Percentiles rank a stretch among this genome's conserved stretches.
phyloP scores from a whole-genome alignment of 352 stramenopile species.

The Thraustotheca clavata region DNA sequence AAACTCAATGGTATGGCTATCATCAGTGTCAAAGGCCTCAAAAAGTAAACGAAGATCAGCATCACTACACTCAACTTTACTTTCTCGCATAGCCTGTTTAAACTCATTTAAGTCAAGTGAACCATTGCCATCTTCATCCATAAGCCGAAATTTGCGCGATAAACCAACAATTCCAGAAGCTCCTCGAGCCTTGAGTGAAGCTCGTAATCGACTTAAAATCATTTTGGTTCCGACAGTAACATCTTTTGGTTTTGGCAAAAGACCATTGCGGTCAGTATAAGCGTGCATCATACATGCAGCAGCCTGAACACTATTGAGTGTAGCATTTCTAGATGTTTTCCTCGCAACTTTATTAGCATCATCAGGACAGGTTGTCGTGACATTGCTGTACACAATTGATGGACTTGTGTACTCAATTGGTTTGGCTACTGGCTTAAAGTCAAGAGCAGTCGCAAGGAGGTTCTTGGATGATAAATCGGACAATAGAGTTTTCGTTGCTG shows the following conservation, averaged over 20 bases:
- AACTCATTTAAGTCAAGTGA: conserved; percentile 71
- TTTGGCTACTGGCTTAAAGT: neutral
- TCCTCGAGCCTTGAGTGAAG: conserved; percentile 46
- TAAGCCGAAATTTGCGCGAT: conserved; percentile 57
- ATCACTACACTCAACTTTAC: conserved; percentile 44
- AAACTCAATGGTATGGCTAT: conserved; percentile 64
- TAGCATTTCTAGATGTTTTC: conserved; percentile 15
- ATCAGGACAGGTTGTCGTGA: neutral
- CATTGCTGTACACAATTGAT: neutral
- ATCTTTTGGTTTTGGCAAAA: conserved; percentile 20
- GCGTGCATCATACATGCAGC: conserved; percentile 16
- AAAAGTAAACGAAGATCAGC: conserved; percentile 62
- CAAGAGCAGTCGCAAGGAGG: conserved; percentile 30
- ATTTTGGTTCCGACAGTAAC: conserved; percentile 36
- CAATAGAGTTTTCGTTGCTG: conserved; percentile 26
- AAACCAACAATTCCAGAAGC: conserved; percentile 66
- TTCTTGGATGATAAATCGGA: conserved; percentile 43
- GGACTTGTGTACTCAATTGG: neutral
- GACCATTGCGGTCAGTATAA: neutral
- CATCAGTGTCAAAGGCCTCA: conserved; percentile 75
- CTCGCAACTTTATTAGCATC: neutral
- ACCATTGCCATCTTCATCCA: conserved; percentile 71
- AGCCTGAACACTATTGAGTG: conserved; percentile 10
- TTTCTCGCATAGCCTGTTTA: conserved; percentile 46
- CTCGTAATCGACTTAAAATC: conserved; percentile 43